Evolutionary conservation across 345 rosid genomes (phyloP).

Genomic region (Linum usitatissimum): DNA sequence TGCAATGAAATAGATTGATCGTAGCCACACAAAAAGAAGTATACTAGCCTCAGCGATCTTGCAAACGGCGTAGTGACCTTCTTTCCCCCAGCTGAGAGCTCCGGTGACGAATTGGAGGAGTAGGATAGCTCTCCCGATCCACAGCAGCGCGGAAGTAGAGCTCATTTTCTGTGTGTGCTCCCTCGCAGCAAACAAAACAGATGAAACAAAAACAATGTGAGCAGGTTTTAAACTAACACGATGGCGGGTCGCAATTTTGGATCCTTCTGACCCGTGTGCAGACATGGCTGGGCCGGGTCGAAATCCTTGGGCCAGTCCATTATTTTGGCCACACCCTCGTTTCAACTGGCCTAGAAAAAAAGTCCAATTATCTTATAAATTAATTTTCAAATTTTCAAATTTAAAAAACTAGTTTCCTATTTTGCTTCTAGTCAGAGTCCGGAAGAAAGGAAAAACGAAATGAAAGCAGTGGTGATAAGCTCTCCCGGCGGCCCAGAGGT

Average conservation of each 20-base stretch:
- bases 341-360: too few species aligned
- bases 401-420: too few species aligned
- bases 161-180: constrained; percentile 20
- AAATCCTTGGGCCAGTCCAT: too few species aligned
- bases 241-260: too few species aligned
- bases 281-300: too few species aligned
- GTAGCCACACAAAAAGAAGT: background rate
- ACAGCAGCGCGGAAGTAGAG: constrained; percentile 19
- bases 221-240: background rate
- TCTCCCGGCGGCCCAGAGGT: constrained; percentile 72
- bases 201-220: too few species aligned
- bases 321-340: too few species aligned
- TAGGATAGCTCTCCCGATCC: constrained; percentile 31
- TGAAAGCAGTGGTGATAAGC: constrained; percentile 80
- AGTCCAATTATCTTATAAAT: too few species aligned
- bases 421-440: background rate
- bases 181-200: background rate
- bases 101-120: constrained; percentile 47
- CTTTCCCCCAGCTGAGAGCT: constrained; percentile 66
- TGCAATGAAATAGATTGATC: background rate
- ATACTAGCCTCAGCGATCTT: constrained; percentile 68
- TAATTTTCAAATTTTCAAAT: too few species aligned
- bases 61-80: constrained; percentile 70
- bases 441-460: constrained; percentile 11
- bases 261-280: too few species aligned